A percentile compares a stretch with the other conserved stretches of the same genome.
Conservation (phyloP, 2,329 filamentous ascomycete genomes). For the Phyllosticta paracitricarpa region DNA sequence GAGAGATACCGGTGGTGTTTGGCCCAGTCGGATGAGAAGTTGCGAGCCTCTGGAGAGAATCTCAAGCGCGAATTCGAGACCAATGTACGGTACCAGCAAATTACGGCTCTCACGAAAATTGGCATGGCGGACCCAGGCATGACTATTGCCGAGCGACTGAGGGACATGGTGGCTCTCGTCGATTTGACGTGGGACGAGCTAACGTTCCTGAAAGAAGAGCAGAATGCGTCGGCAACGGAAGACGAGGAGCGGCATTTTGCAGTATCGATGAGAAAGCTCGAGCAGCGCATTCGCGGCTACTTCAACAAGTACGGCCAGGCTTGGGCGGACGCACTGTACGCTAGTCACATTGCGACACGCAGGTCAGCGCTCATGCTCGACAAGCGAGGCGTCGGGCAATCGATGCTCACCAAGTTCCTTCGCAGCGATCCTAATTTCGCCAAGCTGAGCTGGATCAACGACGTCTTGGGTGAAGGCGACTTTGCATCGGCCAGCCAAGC, state of each 20-base stretch:
- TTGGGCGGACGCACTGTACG: slow-evolving; percentile 71
- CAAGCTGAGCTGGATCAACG: slow-evolving; percentile 90
- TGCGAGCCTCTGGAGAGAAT: slow-evolving; percentile 38
- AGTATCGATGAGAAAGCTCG: slow-evolving; percentile 24
- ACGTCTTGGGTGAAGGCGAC: slow-evolving; percentile 66
- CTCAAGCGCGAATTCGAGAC: slow-evolving; percentile 34
- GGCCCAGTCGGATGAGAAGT: slow-evolving; percentile 41
- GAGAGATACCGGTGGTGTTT: slow-evolving; percentile 52
- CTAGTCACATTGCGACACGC: slow-evolving; percentile 56
- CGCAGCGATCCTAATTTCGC: slow-evolving; percentile 60
- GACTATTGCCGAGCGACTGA: slow-evolving; percentile 50
- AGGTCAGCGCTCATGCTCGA: slow-evolving; percentile 46
- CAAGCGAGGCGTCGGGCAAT: slow-evolving; percentile 56
- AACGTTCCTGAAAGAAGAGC: slow-evolving; percentile 28
- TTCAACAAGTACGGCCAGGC: slow-evolving; percentile 56
- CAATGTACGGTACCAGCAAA: slow-evolving; percentile 31
- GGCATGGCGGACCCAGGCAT: slow-evolving; percentile 50
- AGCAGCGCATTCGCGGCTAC: slow-evolving; percentile 37
- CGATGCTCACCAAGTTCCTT: slow-evolving; percentile 68
- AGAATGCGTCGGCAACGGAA: slow-evolving; percentile 21
- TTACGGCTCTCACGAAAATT: slow-evolving; percentile 35
- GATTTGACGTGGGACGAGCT: slow-evolving; percentile 38
- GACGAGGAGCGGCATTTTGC: slow-evolving; percentile 21
- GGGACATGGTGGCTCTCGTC: slow-evolving; percentile 54
- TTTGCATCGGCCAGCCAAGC: slow-evolving; percentile 63